Evolutionary conservation across 768 basidiomycete genomes (phyloP), one percentile per base, ranked within the genome.

Genomic region (Kondoa malvinella): DNA sequence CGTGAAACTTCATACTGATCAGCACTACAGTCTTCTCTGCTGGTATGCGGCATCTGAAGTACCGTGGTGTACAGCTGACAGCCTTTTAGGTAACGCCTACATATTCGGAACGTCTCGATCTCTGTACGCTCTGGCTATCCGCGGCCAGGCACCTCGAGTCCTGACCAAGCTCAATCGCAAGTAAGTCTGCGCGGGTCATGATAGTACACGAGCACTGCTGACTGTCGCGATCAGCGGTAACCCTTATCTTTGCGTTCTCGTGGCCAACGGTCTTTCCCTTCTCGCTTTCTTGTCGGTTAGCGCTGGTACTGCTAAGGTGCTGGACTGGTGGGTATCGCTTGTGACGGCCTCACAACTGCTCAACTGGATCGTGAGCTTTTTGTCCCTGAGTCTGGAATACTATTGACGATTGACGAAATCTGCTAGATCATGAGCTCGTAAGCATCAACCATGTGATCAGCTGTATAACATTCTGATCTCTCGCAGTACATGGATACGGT

Each of bases 71-170:
- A n/a, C n/a, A n/a, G n/a, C n/a, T n/a, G n/a, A n/a, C n/a, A n/a
- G n/a, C n/a, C n/a, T n/a, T n/a, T n/a, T n/a, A n/a, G n/a, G n/a
- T 2, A 76, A 75, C 71, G 68, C 72, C 62, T 76, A 73, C 65
- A 67, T 74, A 56, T 75, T 70, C 56, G 71, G 70, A 32, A 72
- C 73, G 0, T 73, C 74, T 34, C 72, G 76, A 57, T 69, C 73
- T 0, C 73, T 78, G 30, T 75, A 76, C 72, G 71, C 73, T 17
- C 68, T 78, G 56, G 75, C 76, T 1, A 65, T 76, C 15, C 73
- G 76, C 21, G 72, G 74, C 12, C 71, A 75, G 40, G 76, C 75
- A 0, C 76, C 77, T 16, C 59, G 66, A 32, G 64, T 76, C 67
- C 72, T 78, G 65, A 67, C 66, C 16, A 58, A 70, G 26, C 65